A percentile compares a stretch with the other conserved stretches of the same genome.
Evolutionary conservation across 1,139 yeast genomes (phyloP).

Genomic region (Hyphopichia pseudoburtonii): DNA sequence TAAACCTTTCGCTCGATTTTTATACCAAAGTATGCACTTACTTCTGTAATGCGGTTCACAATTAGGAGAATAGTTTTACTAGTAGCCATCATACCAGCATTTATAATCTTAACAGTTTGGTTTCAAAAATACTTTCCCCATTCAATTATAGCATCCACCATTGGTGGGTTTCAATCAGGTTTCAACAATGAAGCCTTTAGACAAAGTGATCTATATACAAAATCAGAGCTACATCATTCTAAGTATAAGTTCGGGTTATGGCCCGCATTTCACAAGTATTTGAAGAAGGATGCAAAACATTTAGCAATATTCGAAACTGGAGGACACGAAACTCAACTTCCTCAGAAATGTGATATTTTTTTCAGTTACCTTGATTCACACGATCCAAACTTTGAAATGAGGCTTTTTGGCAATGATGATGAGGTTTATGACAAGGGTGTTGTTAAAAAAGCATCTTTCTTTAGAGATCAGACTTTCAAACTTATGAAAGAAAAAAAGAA

Average conservation of each 20-base stretch:
- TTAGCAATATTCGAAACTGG: background rate
- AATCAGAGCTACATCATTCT: constrained; percentile 27
- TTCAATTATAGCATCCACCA: background rate
- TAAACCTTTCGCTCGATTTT: no score
- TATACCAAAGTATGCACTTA: background rate
- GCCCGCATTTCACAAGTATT: background rate
- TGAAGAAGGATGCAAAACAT: background rate
- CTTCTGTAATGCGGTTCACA: constrained; percentile 1
- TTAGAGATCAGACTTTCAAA: constrained; percentile 10
- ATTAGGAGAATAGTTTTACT: background rate
- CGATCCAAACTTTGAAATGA: constrained; percentile 28
- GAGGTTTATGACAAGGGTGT: constrained; percentile 29
- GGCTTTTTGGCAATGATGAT: constrained; percentile 12
- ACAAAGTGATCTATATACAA: constrained; percentile 16
- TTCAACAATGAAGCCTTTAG: background rate
- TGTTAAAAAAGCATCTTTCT: constrained; percentile 20
- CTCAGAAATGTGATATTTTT: constrained; percentile 29
- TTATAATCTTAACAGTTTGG: background rate
- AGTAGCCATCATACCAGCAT: background rate
- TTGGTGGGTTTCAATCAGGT: background rate
- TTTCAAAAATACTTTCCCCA: background rate
- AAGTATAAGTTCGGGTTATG: constrained; percentile 23
- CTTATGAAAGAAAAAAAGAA: constrained; percentile 10
- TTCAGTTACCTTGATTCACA: constrained; percentile 21
- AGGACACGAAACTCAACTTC: constrained; percentile 8